Evolutionary conservation across 345 rosid species (phyloP), one percentile per base, ranked within the genome.

Genomic region (Chamaenerion angustifolium): DNA sequence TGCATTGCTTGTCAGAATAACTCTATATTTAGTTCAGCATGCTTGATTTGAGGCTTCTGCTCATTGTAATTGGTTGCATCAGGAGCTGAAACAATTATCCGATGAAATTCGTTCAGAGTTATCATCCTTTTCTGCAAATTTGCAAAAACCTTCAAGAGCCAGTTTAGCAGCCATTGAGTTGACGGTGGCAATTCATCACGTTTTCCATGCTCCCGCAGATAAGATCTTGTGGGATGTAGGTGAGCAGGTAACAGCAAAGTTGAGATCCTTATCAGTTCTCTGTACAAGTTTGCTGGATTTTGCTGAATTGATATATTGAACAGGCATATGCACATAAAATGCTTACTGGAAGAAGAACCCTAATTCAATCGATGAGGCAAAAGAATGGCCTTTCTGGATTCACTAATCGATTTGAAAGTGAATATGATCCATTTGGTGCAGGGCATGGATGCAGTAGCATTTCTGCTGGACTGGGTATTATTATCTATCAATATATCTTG

Each of bases 391-490:
- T 71, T 49, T 83, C 95, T 52, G 76, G 78, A 25, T 77, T 62
- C 60, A 77, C 86, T 41, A 74, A 79, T 51, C 80, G 68, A 21
- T 71, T 71, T 50, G 94, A 79, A 65, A 83, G 94, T 57, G 90
- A 76, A 63, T 85, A 74, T 55, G 95, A 89, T 70, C 76, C 94
- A n/a, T 89, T 89, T 74, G 89, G 88, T 43, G 69, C 83, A 3
- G 88, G 83, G 18, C 97, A 89, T 73, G 94, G 97, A 43, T 89
- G 94, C 76, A 89, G 71, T 64, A 83, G 95, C 57, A 58, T 89
- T 46, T 89, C 94, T 56, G 95, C 97, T 68, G 95, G 95, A 52
- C 82, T 89, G 27, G 97, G 95, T 89, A 81, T 59, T 17, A 13
- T 62, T 67, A 3, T 16, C 46, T 52, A 10, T 16, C 17, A 31